Percentiles rank a stretch among this genome's conserved stretches.
Evolutionary conservation across 495 filamentous ascomycete genomes (phyloP).

Genomic region (Daldinia vernicosa): DNA sequence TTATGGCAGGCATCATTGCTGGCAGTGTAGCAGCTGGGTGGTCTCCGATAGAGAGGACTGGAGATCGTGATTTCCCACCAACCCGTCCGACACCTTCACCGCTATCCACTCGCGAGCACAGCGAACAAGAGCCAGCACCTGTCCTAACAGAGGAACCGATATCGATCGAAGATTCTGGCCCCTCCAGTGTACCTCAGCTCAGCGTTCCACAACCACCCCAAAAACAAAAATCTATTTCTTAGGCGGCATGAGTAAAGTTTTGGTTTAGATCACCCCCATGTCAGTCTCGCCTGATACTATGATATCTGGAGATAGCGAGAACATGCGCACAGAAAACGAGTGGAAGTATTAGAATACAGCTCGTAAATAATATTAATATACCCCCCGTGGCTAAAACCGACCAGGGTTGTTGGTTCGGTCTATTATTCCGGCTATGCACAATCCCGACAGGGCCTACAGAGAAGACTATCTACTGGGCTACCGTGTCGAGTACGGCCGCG

Average conservation of each 20-base stretch:
- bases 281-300: slow-evolving; percentile 19
- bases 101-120: slow-evolving; percentile 39
- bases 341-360: slow-evolving; percentile 30
- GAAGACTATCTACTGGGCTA: neutral
- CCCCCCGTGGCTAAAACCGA: slow-evolving; percentile 17
- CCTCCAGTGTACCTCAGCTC: slow-evolving; percentile 52
- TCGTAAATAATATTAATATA: slow-evolving; percentile 35
- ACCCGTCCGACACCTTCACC: slow-evolving; percentile 43
- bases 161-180: slow-evolving; percentile 43
- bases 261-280: slow-evolving; percentile 29
- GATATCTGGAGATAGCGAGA: slow-evolving; percentile 11
- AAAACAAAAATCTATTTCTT: slow-evolving; percentile 50
- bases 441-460: neutral
- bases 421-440: slow-evolving; percentile 13
- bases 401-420: slow-evolving; percentile 2
- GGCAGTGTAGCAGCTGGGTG: slow-evolving; percentile 84
- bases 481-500: slow-evolving; percentile 5
- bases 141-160: slow-evolving; percentile 52
- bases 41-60: slow-evolving; percentile 77
- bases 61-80: slow-evolving; percentile 43
- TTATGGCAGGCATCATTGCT: slow-evolving; percentile 88
- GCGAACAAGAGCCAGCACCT: slow-evolving; percentile 32
- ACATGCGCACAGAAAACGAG: slow-evolving; percentile 14
- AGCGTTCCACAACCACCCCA: slow-evolving; percentile 54
- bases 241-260: slow-evolving; percentile 44